phyloP scores from a whole-genome alignment of 116 monocot genomes.

The Papilionanthe hybrid region DNA sequence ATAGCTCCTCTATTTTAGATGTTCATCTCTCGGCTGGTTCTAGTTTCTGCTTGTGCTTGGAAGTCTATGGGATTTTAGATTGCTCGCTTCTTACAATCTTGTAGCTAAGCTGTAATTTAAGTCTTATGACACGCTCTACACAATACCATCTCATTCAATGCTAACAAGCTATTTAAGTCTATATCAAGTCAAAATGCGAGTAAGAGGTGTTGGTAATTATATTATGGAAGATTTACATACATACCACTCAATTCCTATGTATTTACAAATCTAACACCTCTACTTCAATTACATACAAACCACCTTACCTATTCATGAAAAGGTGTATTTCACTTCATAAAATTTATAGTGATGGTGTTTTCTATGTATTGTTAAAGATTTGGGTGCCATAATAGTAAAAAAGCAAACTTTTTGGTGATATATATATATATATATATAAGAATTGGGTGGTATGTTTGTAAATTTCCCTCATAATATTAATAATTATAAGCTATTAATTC shows the following conservation, averaged over 20 bases:
- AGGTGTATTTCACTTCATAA: no score
- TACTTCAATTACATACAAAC: no score
- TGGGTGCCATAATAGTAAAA: no score
- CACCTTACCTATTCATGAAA: no score
- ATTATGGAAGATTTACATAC: background rate
- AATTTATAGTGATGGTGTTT: no score
- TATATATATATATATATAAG: no score
- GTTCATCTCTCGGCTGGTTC: background rate
- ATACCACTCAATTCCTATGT: no score
- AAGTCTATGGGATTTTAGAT: background rate
- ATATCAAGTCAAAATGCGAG: background rate
- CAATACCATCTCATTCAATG: background rate
- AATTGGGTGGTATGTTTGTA: no score
- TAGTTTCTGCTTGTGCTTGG: background rate
- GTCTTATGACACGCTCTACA: background rate
- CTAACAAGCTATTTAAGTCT: background rate
- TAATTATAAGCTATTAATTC: background rate
- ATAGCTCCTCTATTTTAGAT: background rate
- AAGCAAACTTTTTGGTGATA: no score
- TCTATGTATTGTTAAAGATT: no score
- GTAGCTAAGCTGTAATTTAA: background rate
- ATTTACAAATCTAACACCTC: no score
- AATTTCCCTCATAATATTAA: no score
- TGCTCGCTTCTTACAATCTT: background rate
- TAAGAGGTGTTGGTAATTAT: background rate